phyloP scores from a whole-genome alignment of 2,329 filamentous ascomycete genomes.

The Colletotrichum aenigma region DNA sequence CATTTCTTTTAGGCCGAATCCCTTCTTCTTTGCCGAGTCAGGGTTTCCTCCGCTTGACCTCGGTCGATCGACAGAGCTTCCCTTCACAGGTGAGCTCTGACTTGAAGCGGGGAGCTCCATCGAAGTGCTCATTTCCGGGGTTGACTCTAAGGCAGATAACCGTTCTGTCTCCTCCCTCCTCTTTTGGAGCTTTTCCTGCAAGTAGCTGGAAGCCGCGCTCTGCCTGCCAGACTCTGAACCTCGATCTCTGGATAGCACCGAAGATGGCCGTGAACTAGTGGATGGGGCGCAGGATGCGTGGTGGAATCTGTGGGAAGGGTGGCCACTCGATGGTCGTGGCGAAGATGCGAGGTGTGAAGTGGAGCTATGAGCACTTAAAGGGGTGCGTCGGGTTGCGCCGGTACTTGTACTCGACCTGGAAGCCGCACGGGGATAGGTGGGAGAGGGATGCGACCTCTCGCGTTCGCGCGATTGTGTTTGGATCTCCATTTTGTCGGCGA shows the following conservation, averaged over 20 bases:
- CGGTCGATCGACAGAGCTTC: constrained; percentile 39
- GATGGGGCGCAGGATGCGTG: constrained; percentile 41
- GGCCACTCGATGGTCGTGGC: constrained; percentile 36
- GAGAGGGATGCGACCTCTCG: constrained; percentile 9
- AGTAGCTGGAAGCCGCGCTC: constrained; percentile 51
- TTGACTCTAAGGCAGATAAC: constrained; percentile 36
- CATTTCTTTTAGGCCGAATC: constrained; percentile 70
- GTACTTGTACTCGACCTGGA: constrained; percentile 47
- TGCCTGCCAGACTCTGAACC: constrained; percentile 45
- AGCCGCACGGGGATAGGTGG: constrained; percentile 41
- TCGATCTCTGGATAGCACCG: constrained; percentile 46
- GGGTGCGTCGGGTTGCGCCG: constrained; percentile 27
- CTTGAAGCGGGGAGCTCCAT: constrained; percentile 38
- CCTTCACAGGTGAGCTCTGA: constrained; percentile 44
- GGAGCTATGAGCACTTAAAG: constrained; percentile 46
- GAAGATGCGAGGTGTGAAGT: constrained; percentile 42
- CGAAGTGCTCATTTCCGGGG: constrained; percentile 41
- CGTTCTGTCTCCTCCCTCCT: constrained; percentile 54
- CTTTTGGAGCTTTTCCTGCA: constrained; percentile 60
- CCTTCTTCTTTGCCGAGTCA: constrained; percentile 51
- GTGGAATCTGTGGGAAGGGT: constrained; percentile 43
- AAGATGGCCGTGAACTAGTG: constrained; percentile 37
- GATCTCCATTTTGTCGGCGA: constrained; percentile 6
- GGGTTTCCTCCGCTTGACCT: constrained; percentile 44
- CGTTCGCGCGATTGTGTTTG: constrained; percentile 7